phyloP scores from a whole-genome alignment of 305 asterid species.

The Vinca major region DNA sequence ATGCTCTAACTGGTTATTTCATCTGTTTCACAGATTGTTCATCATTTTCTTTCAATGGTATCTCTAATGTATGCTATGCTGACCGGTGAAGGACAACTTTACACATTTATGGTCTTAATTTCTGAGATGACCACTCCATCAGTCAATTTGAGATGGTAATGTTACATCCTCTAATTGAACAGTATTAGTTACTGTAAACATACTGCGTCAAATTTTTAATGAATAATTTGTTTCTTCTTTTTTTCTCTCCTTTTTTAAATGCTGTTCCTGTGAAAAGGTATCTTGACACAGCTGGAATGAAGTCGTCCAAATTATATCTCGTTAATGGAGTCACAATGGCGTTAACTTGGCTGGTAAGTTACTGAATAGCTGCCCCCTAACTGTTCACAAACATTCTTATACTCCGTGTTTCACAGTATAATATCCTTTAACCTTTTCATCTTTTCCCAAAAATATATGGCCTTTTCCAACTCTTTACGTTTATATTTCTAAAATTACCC shows the following conservation, averaged over 20 bases:
- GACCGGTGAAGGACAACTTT: slow-evolving; percentile 76
- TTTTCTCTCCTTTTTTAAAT: background rate
- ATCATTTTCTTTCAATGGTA: slow-evolving; percentile 64
- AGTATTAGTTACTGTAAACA: background rate
- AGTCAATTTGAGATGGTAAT: slow-evolving; percentile 80
- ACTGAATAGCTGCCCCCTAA: background rate
- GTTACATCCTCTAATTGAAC: background rate
- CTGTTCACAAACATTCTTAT: background rate
- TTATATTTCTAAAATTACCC: no score
- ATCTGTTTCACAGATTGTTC: slow-evolving; percentile 44
- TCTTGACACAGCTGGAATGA: slow-evolving; percentile 74
- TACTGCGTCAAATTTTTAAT: background rate
- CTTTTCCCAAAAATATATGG: no score
- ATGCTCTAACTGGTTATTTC: slow-evolving; percentile 6
- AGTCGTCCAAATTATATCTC: slow-evolving; percentile 46
- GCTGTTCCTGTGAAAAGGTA: slow-evolving; percentile 41
- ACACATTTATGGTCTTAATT: slow-evolving; percentile 49
- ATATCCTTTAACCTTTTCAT: no score
- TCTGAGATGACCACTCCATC: slow-evolving; percentile 87
- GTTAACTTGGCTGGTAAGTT: slow-evolving; percentile 62
- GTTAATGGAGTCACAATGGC: slow-evolving; percentile 56
- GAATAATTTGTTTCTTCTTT: background rate
- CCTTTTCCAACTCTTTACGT: no score
- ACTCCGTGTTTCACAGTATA: no score
- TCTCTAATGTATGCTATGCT: slow-evolving; percentile 51